Evolutionary conservation across 306 rosid species (phyloP), one percentile per base, ranked within the genome.

Genomic region (Fragaria nilgerrensis): DNA sequence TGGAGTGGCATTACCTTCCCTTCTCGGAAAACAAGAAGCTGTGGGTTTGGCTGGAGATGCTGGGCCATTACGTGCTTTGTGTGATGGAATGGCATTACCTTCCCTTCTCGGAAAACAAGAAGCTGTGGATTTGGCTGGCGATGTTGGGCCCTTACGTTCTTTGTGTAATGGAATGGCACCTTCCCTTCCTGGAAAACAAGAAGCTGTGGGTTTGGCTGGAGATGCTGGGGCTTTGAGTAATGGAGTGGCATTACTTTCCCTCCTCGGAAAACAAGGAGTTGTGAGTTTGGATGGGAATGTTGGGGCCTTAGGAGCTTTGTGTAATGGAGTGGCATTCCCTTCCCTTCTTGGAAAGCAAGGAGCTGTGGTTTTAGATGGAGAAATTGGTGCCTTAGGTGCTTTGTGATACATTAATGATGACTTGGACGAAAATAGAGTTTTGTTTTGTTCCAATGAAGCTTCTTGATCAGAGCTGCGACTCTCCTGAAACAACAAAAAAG

Each of bases 11-110:
- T 80, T 66, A 43, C 67, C 79, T 63, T 87, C 88, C 80, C 56
- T 86, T 25, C 72, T 70, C 65, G 75, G 77, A 78, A 71, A 81
- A 70, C 73, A 39, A n/a, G 88, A 71, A 75, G 80, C 79, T 45
- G 72, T 50, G 43, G 89, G 77, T 80, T 86, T 90, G 27, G 85
- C 78, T 14, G 94, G 91, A 79, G 94, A 84, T n/a, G 91, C 65
- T 75, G 86, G 86, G 79, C 78, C 66, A 50, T 83, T 88, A 15
- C 0, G 43, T 63, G 68, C n/a, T 64, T 70, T 84, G 77, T 65
- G 83, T 79, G 76, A 66, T 74, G 97, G 96, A 61, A 93, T 89
- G 41, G 75, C 75, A 77, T 80, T 71, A 43, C 70, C 75, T 63
- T 87, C 88, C 75, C 62, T 86, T n/a, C 72, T 70, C 68, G 74